A percentile compares a stretch with the other conserved stretches of the same genome.
Evolutionary conservation across 1,284 basidiomycete species (phyloP).

Genomic region (Lentinula novae-zelandiae): DNA sequence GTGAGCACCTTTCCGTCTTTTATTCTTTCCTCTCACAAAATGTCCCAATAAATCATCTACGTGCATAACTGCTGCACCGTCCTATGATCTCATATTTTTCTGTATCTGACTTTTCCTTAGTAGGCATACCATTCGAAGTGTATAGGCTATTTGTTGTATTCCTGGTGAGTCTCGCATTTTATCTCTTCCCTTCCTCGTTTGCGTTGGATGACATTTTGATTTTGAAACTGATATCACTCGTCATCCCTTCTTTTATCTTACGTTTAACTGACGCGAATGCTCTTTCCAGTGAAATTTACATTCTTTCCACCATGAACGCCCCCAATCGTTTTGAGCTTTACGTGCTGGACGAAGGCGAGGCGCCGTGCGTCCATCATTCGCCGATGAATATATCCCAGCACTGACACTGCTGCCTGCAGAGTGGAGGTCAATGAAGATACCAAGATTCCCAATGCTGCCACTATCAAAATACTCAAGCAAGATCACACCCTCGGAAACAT

Average conservation of each 20-base stretch:
- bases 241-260: constrained; percentile 15
- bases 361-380: constrained; percentile 57
- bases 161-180: constrained; percentile 2
- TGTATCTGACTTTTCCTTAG: constrained; percentile 22
- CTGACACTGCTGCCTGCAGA: constrained; percentile 35
- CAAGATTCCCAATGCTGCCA: constrained; percentile 96
- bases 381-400: not conserved
- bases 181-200: constrained; percentile 16
- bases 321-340: constrained; percentile 91
- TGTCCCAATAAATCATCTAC: constrained; percentile 7
- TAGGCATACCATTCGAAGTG: not conserved
- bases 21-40: not conserved
- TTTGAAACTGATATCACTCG: constrained; percentile 14
- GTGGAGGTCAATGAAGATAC: constrained; percentile 93
- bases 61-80: constrained; percentile 15
- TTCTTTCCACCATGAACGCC: constrained; percentile 71
- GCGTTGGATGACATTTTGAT: constrained; percentile 16
- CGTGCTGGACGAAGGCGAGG: constrained; percentile 90
- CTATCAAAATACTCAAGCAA: constrained; percentile 91
- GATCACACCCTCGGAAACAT: constrained; percentile 98
- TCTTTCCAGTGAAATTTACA: not conserved
- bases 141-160: not conserved
- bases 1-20: not conserved
- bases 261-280: not conserved
- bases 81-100: not conserved